Conservation (phyloP, 1,139 yeast genomes). For the Yamadazyma diddensiae region DNA sequence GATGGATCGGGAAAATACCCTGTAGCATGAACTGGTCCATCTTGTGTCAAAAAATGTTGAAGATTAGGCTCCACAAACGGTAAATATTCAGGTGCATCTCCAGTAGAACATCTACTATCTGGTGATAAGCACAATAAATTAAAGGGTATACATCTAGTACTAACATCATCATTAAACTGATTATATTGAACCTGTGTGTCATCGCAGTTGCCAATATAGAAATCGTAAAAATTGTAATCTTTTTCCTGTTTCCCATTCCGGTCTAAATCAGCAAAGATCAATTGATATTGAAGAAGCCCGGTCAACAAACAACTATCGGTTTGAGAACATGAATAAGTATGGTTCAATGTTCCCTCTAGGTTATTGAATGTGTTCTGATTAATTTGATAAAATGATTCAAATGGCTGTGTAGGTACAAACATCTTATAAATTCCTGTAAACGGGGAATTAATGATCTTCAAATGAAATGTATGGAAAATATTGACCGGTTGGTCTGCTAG, state of each 20-base stretch:
- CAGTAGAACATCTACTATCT: slow-evolving; percentile 2
- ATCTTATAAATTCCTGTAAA: slow-evolving; percentile 8
- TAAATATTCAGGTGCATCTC: slow-evolving; percentile 3
- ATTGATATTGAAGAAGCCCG: slow-evolving; percentile 7
- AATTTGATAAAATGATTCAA: slow-evolving; percentile 6
- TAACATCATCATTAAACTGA: slow-evolving; percentile 6
- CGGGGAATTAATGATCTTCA: slow-evolving; percentile 6
- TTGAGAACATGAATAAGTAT: slow-evolving; percentile 8
- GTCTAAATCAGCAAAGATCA: slow-evolving; percentile 6
- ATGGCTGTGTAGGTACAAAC: slow-evolving; percentile 7
- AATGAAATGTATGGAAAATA: slow-evolving; percentile 6
- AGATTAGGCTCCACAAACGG: slow-evolving; percentile 5
- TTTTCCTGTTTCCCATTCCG: slow-evolving; percentile 7
- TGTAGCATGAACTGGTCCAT: slow-evolving; percentile 1
- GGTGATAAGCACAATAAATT: slow-evolving; percentile 6
- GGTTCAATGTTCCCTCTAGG: slow-evolving; percentile 6
- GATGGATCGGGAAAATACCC: slow-evolving; percentile 8
- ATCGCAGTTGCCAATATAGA: slow-evolving; percentile 9
- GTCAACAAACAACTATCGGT: slow-evolving; percentile 8
- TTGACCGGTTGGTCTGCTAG: slow-evolving; percentile 4
- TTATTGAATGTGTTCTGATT: slow-evolving; percentile 4
- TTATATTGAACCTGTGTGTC: slow-evolving; percentile 6
- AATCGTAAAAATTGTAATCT: slow-evolving; percentile 8
- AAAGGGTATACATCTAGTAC: slow-evolving; percentile 7
- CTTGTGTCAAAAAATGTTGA: slow-evolving; percentile 4